Percentiles rank a stretch among this genome's conserved stretches.
Conservation (phyloP, 1,284 basidiomycete genomes). For the Laetiporus sulphureus region DNA sequence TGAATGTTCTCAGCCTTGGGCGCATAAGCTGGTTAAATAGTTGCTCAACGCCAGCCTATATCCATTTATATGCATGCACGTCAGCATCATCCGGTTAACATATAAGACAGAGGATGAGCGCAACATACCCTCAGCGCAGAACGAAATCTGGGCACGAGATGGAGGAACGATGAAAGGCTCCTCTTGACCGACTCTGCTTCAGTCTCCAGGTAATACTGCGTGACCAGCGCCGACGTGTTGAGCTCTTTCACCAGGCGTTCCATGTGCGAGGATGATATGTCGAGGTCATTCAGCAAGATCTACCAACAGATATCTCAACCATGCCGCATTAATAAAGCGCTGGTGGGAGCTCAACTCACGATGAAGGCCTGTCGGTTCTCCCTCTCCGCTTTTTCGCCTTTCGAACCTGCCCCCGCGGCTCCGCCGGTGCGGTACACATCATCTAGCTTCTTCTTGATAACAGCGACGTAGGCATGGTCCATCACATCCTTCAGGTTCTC, state of each 20-base stretch:
- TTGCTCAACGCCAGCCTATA: constrained; percentile 82
- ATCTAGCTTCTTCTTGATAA: constrained; percentile 80
- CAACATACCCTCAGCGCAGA: constrained; percentile 62
- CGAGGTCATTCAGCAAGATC: constrained; percentile 86
- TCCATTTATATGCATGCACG: no score
- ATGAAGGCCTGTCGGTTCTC: constrained; percentile 77
- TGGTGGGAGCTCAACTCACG: constrained; percentile 40
- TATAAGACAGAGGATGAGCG: constrained; percentile 1
- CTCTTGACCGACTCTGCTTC: constrained; percentile 48
- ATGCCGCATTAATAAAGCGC: neutral
- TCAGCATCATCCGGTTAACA: no score
- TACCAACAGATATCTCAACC: constrained; percentile 23
- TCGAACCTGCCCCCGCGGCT: constrained; percentile 33
- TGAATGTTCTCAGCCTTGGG: constrained; percentile 76
- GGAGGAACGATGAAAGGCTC: constrained; percentile 43
- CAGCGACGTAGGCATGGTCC: constrained; percentile 73
- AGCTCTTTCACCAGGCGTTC: constrained; percentile 76
- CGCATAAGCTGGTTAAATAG: constrained; percentile 90
- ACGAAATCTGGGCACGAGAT: constrained; percentile 58
- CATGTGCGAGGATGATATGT: constrained; percentile 81
- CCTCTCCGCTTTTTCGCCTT: constrained; percentile 68
- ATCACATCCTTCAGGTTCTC: constrained; percentile 65
- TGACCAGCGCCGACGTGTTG: constrained; percentile 45
- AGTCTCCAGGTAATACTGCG: constrained; percentile 61
- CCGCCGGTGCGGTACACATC: constrained; percentile 68